A percentile compares a stretch with the other conserved stretches of the same genome.
phyloP scores from a whole-genome alignment of 768 basidiomycete genomes.

The Rhodotorula toruloides region DNA sequence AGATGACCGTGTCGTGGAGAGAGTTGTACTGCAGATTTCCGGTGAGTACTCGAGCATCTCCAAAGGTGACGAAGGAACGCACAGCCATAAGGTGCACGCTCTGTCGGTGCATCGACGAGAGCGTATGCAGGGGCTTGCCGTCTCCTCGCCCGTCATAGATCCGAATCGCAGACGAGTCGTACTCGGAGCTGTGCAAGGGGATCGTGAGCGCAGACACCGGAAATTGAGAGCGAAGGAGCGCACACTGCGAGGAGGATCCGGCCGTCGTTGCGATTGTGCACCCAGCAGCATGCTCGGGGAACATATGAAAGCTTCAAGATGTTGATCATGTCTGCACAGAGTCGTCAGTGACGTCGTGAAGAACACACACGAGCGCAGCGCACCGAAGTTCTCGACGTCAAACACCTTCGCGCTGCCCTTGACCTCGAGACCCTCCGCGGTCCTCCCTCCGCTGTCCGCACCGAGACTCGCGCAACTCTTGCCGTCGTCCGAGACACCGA shows the following conservation, averaged over 20 bases:
- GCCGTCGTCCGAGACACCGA: conserved; percentile 85
- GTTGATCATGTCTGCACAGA: conserved; percentile 85
- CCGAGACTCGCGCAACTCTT: conserved; percentile 85
- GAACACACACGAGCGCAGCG: conserved; percentile 38
- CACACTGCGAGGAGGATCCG: conserved; percentile 84
- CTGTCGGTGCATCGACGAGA: conserved; percentile 72
- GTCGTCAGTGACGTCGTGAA: background rate
- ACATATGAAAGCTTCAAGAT: conserved; percentile 82
- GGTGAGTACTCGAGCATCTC: too few relatives aligned
- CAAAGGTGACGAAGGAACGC: conserved; percentile 44
- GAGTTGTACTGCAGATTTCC: conserved; percentile 73
- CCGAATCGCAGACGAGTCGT: conserved; percentile 64
- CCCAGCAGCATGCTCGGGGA: conserved; percentile 90
- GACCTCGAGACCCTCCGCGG: conserved; percentile 24
- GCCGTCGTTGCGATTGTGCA: conserved; percentile 80
- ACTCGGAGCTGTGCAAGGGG: conserved; percentile 65
- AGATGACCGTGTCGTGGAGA: conserved; percentile 81
- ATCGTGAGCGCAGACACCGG: background rate
- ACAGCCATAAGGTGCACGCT: conserved; percentile 90
- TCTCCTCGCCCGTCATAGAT: conserved; percentile 90
- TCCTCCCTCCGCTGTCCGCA: conserved; percentile 55
- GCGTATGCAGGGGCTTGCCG: conserved; percentile 66
- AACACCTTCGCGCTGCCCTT: conserved; percentile 83
- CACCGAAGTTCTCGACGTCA: conserved; percentile 96
- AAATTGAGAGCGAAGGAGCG: background rate